Evolutionary conservation across 176 grass and related monocot genomes (phyloP), one percentile per base, ranked within the genome.

Genomic region (Hyparrhenia diplandra): DNA sequence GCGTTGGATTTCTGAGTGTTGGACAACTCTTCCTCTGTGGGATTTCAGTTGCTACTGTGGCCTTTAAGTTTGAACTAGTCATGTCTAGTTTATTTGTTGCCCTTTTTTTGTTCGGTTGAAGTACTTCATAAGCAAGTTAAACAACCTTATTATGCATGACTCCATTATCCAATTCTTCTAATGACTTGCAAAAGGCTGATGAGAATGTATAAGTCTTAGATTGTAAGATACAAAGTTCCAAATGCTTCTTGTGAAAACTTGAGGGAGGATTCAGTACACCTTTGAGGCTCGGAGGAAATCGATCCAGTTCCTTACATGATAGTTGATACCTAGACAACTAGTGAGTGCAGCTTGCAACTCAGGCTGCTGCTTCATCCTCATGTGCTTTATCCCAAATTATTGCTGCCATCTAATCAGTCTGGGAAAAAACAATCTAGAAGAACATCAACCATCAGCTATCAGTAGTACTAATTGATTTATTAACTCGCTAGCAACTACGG

Each of bases 41-140:
- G 6, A 20, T 20, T 64, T 51, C 23, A 40, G 9, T 77, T 78
- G 42, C 42, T 54, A 13, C 2, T 75, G 32, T n/a, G 6, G 11
- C 42, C 83, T 24, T 75, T 54, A 49, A 52, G 61, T 41, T 84
- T 49, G n/a, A 42, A 40, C 20, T 80, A 59, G 25, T 80, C 10
- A 17, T 66, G 34, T 54, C 12, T n/a, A 73, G 21, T 54, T 36
- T 64, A n/a, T 57, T 17, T 65, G 5, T 5, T 76, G 62, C 54
- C 30, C 20, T 17, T 80, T 66, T 24, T 27, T 17, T 54, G 51
- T 54, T 54, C 21, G 51, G 45, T 29, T 27, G 5, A 37, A 10
- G 32, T 35, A 73, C 20, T 42, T 27, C 59, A 45, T 45, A 74
- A 75, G 10, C 36, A 80, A 68, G 51, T 39, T 18, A 74, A 52